Evolutionary conservation across 371 early-diverging fungal genomes (phyloP).

Genomic region (Edhazardia aedis): DNA sequence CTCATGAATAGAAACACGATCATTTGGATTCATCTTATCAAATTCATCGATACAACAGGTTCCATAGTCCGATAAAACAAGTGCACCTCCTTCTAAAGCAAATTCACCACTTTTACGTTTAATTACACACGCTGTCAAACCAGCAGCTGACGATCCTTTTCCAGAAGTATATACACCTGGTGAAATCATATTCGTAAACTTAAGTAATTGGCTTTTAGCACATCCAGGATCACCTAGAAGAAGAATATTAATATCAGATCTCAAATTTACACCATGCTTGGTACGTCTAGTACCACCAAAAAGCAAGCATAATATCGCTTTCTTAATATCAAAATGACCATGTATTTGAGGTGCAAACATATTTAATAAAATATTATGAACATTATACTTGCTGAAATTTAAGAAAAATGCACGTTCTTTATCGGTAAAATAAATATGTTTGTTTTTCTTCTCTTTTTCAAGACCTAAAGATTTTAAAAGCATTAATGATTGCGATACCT

Average conservation of each 20-base stretch:
- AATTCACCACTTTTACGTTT: constrained; percentile 62
- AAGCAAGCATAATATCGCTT: constrained; percentile 75
- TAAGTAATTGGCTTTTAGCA: constrained; percentile 91
- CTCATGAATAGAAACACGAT: constrained; percentile 97
- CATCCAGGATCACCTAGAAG: constrained; percentile 96
- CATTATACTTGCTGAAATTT: constrained; percentile 57
- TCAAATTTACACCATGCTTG: constrained; percentile 75
- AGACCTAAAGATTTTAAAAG: too few species aligned
- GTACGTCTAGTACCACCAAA: constrained; percentile 86
- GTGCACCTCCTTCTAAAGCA: constrained; percentile 93
- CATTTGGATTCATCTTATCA: constrained; percentile 98
- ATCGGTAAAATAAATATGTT: constrained; percentile 54
- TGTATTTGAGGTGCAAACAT: constrained; percentile 40
- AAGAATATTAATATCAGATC: constrained; percentile 95
- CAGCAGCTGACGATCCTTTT: constrained; percentile 64
- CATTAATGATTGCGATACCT: too few species aligned
- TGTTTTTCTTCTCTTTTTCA: constrained; percentile 17
- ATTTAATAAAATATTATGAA: constrained; percentile 53
- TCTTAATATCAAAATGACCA: constrained; percentile 65
- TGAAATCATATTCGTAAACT: constrained; percentile 77
- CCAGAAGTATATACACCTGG: constrained; percentile 76
- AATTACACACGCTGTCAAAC: constrained; percentile 64
- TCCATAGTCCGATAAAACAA: constrained; percentile 96
- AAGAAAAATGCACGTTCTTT: constrained; percentile 70
- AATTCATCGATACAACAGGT: constrained; percentile 99